Evolutionary conservation across 2,329 filamentous ascomycete genomes (phyloP), one percentile per base, ranked within the genome.

Genomic region (Verticillium albo-atrum): DNA sequence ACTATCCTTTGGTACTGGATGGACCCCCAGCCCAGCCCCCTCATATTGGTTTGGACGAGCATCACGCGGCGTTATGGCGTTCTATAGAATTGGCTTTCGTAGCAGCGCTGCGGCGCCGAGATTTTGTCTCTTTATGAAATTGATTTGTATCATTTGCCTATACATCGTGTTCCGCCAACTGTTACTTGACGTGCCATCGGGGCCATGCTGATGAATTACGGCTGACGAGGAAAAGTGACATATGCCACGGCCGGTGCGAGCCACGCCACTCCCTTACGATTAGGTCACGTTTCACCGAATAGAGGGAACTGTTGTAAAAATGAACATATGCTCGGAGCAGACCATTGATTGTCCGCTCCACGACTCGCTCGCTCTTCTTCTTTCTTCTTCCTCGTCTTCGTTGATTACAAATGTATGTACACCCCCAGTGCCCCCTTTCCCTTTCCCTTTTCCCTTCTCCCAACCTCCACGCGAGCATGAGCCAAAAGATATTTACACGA

Each of bases 321-420:
- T 47, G n/a, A 47, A 47, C n/a, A 47, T 23, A 47, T 14, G 42
- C 42, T 47, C 42, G 42, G 14, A 23, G 42, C 42, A 47, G n/a
- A 47, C n/a, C 20, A 23, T 47, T 23, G 20, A 47, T 47, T 47
- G 42, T 47, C 20, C 42, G n/a, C 42, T 20, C 9, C 42, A 23
- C n/a, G 10, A 47, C 42, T 47, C 42, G 42, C 42, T 47, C 42
- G 42, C 42, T 47, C 42, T 32, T n/a, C 15, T n/a, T 58, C 37
- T 30, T 54, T 15, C 20, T 25, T 30, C 25, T 34, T 57, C 34
- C 30, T 54, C 32, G 34, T 61, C 57, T 62, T 61, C 32, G 54
- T 61, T 47, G 27, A 63, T 63, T 63, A 63, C 53, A 62, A 61
- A 52, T 30, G 60, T 55, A 20, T 63, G 60, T 62, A n/a, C 61